Evolutionary conservation across 495 filamentous ascomycete species (phyloP).

Genomic region (Lasiosphaeria miniovina): DNA sequence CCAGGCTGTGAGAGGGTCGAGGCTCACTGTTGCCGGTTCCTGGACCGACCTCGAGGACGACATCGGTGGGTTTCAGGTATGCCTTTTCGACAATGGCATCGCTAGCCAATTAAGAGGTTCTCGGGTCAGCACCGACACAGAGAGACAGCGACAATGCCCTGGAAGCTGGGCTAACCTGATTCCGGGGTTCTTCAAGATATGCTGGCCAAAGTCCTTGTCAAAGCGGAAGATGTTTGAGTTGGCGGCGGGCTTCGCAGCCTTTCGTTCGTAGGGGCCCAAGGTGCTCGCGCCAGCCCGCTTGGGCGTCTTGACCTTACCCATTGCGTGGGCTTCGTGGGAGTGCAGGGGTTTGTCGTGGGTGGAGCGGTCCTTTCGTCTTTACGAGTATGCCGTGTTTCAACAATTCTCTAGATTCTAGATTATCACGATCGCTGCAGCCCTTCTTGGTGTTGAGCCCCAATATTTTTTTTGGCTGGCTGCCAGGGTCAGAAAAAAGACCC

Average conservation of each 20-base stretch:
- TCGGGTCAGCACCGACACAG: neutral
- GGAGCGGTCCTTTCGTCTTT: too few species aligned
- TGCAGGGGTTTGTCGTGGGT: neutral
- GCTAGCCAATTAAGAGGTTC: constrained; percentile 24
- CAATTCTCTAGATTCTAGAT: neutral
- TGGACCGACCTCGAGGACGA: constrained; percentile 46
- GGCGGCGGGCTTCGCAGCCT: constrained; percentile 40
- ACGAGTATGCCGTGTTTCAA: neutral
- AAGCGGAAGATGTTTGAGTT: constrained; percentile 81
- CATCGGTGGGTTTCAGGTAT: constrained; percentile 82
- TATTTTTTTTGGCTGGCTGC: constrained; percentile 20
- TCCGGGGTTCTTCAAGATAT: constrained; percentile 93
- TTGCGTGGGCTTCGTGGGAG: constrained; percentile 20
- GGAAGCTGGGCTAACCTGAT: constrained; percentile 47
- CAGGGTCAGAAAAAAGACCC: constrained; percentile 29
- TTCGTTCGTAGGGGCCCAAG: constrained; percentile 55
- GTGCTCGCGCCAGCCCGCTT: constrained; percentile 57
- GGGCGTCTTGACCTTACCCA: constrained; percentile 59
- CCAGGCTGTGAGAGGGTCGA: neutral
- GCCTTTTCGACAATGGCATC: constrained; percentile 84
- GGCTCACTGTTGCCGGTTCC: constrained; percentile 35
- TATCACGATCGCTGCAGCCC: constrained; percentile 9
- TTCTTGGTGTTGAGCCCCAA: constrained; percentile 6
- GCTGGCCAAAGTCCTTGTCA: constrained; percentile 64
- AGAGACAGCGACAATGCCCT: neutral